Evolutionary conservation across 192 early-diverging fungal genomes (phyloP), one percentile per base, ranked within the genome.

Genomic region (Diversispora epigaea): DNA sequence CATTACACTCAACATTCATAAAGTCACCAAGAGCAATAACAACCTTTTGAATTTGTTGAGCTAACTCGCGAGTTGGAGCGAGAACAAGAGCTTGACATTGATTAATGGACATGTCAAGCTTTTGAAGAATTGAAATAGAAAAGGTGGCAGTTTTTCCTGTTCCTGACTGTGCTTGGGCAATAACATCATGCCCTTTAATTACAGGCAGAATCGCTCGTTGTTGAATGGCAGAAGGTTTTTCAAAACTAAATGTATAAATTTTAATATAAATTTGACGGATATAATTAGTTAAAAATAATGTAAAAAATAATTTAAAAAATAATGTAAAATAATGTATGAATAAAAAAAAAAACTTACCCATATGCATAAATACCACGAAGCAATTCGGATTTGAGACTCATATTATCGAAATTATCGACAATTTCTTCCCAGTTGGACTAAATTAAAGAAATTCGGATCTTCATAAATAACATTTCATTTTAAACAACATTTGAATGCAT

Each of bases 71-170:
- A 66, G 98, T 98, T 49, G 98, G 96, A 76, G 96, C 93, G 68
- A 99, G 91, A 75, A 99, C 92, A 40, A 99, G 89, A 43, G 98
- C 97, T 84, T 99, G 98, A 79, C 88, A 91, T 84, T 95, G 86
- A 69, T 87, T 87, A 71, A 91, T 78, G 57, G 80, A 78, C 62
- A 88, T 82, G 83, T 98, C 94, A 68, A 99, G 86, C 75, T 90
- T 91, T 82, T 99, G 97, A 71, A 99, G 92, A 79, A 96, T 95
- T 62, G 96, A 96, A 82, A 99, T 98, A 77, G 96, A 98, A 92
- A 98, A 99, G 73, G 98, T 99, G 77, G 97, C 97, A 72, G 96
- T 98, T 87, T 99, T 99, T 82, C 97, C 98, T 79, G 97, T 98
- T 89, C 98, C 98, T 68, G 97, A 98, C 88, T 99, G 97, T 44